Evolutionary conservation across 2,329 filamentous ascomycete species (phyloP), one percentile per base, ranked within the genome.

Genomic region (Allantophomopsis cytisporea): DNA sequence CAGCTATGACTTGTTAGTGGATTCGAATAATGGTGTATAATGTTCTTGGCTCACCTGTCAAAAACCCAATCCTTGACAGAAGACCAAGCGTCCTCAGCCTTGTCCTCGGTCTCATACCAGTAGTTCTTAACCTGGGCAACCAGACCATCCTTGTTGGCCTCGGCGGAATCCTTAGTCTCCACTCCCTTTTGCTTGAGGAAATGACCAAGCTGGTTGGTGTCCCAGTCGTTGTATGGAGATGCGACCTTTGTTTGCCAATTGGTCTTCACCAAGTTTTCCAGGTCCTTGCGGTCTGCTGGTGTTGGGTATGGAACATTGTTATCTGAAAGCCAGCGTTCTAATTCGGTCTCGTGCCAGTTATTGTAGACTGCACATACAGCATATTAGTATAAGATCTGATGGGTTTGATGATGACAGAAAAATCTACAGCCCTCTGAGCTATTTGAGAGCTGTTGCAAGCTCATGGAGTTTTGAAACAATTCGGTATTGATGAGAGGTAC

Each of bases 291-390:
- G 62, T 95, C 87, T 37, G 89, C 78, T 10, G 88, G 77, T 10
- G 76, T 80, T n/a, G 91, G 87, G 59, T 95, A 87, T 8, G 89
- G 86, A 42, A 98, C 71, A 58, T 88, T 76, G 64, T 96, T 74
- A 58, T 98, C 91, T 21, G 83, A 83, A 37, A 98, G 77, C 91
- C 91, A 98, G 54, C 88, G 77, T 66, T 98, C 89, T 21, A 98
- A 76, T 70, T 98, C 91, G 16, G 85, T 94, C 68, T 96, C 81
- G 54, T 96, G 89, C 91, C 91, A 98, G 60, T 91, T 95, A 66
- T 96, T 95, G 71, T 96, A 96, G 13, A 81, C 89, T 94, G 55
- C 37, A 49, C 43, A 43, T 45, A 46, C 43, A 55, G 47, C 43
- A 41, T 39, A 45, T 60, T 44, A 59, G 49, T 41, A 47, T 31